Evolutionary conservation across 257 asterid species (phyloP).

Genomic region (Nicotiana sylvestris): DNA sequence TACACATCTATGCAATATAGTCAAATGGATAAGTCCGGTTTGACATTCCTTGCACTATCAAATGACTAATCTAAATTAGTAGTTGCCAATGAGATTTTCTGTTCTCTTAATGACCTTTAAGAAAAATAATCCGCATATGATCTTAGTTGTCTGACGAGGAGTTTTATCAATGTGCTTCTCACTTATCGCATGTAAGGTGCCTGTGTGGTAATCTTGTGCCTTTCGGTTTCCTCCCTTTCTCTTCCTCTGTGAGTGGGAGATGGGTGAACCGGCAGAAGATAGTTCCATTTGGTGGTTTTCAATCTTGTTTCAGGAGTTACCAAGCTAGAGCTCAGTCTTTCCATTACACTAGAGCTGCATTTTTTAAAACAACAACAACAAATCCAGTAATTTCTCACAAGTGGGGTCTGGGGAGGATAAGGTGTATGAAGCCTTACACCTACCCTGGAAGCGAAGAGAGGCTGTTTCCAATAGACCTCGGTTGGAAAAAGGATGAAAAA

Average conservation of each 20-base stretch:
- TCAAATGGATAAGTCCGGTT: background rate
- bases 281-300: background rate
- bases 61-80: background rate
- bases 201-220: background rate
- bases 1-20: background rate
- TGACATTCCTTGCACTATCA: background rate
- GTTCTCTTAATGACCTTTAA: constrained; percentile 1
- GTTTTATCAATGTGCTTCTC: background rate
- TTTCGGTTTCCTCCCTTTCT: background rate
- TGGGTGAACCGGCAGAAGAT: background rate
- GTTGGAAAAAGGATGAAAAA: no score
- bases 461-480: no score
- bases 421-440: no score
- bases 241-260: background rate
- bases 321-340: background rate
- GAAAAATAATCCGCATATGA: background rate
- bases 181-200: background rate
- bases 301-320: background rate
- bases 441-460: no score
- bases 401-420: no score
- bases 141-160: background rate
- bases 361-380: background rate
- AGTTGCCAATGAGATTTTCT: background rate
- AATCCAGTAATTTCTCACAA: no score
- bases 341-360: background rate